Evolutionary conservation across 2,329 filamentous ascomycete species (phyloP), one percentile per base, ranked within the genome.

Genomic region (Sporothrix pallida): DNA sequence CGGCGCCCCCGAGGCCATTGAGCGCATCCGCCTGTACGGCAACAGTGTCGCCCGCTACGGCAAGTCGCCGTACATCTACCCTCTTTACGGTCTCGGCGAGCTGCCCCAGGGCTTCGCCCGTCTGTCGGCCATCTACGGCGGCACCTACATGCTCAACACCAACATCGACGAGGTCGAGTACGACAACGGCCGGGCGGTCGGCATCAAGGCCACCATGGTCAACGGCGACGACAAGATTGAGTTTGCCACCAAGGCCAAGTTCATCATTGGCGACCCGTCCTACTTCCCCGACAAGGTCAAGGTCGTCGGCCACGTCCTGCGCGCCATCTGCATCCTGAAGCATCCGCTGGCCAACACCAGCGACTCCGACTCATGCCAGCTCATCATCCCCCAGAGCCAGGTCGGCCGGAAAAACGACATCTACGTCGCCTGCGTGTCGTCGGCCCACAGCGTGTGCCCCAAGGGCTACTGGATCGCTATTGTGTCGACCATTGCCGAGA

Each of bases 401-500:
- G 93, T 98, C 78, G 95, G 94, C 81, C 92, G 96, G 80, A 97
- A 97, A 88, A 93, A 99, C 81, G 94, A 98, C 81, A 95, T 99
- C 80, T 99, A 99, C 87, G 92, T 99, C 81, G 95, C 96, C 73
- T 93, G 96, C 82, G 94, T 99, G 74, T 98, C 95, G 0, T 94
- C 93, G 54, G 93, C 95, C 52, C 97, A 99, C 87, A 98, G 97
- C 80, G 97, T 99, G 79, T 98, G 95, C 86, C 96, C 97, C 79
- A 97, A 97, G 89, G 95, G 95, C 75, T 98, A 98, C 89, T 99
- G 97, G 87, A 94, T 99, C 79, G 96, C 96, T 79, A 99, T 98
- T 75, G 95, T 99, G 77, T 97, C 94, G 67, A 99, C 96, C 75
- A 98, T 99, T 80, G 94, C 96, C 76, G 97, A 99, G 87, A 91